These are phyloP conservation scores for Magnusiomyces sp. DNA, from an alignment of 1,139 yeast genomes.

Conservation along the genomic window DNA sequence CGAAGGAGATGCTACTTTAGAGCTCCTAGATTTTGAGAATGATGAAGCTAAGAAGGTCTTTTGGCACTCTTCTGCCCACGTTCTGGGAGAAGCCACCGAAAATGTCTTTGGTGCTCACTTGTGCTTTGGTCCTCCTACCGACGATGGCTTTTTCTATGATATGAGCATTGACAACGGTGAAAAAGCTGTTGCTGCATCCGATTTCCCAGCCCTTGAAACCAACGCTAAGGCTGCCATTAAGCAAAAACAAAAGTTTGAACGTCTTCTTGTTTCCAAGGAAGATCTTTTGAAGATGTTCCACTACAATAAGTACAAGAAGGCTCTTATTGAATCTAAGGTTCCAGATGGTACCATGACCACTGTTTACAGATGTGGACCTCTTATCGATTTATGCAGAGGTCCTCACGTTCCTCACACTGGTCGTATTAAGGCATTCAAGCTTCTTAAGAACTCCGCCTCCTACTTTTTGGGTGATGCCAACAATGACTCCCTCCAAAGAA, in stretches of 20 bases:
- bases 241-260: slow-evolving; percentile 92
- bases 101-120: slow-evolving; percentile 92
- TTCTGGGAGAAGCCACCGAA: slow-evolving; percentile 96
- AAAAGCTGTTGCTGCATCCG: slow-evolving; percentile 67
- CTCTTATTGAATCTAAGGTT: slow-evolving; percentile 75
- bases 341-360: slow-evolving; percentile 97
- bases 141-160: slow-evolving; percentile 96
- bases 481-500: slow-evolving; percentile 94
- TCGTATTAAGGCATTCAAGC: slow-evolving; percentile 86
- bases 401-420: slow-evolving; percentile 99
- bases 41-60: slow-evolving; percentile 93
- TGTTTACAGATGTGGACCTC: slow-evolving; percentile 95
- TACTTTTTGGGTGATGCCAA: slow-evolving; percentile 90
- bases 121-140: slow-evolving; percentile 93
- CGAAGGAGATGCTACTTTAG: slow-evolving; percentile 62
- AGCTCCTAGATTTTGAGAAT: slow-evolving; percentile 69
- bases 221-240: slow-evolving; percentile 88
- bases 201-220: slow-evolving; percentile 76
- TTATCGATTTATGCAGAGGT: slow-evolving; percentile 95
- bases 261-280: slow-evolving; percentile 88
- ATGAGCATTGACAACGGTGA: slow-evolving; percentile 81
- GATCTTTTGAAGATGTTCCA: slow-evolving; percentile 85
- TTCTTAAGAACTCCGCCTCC: slow-evolving; percentile 91
- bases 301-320: slow-evolving; percentile 92
- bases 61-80: slow-evolving; percentile 99